phyloP scores from a whole-genome alignment of 2,329 filamentous ascomycete genomes.

The Aspergillus pseudotamarii region DNA sequence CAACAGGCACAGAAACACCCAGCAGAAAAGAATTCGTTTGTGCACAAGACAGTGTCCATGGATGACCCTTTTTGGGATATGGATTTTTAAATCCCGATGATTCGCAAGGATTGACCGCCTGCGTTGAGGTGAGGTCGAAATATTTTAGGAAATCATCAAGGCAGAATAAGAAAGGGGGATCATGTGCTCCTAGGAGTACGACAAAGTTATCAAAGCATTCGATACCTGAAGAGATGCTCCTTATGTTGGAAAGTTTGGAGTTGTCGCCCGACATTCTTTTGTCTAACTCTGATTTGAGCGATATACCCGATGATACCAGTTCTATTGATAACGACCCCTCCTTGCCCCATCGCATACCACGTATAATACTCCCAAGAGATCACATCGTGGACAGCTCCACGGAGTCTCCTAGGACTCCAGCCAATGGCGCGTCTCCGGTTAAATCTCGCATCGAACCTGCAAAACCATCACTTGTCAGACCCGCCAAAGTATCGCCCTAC shows the following conservation, averaged over 20 bases:
- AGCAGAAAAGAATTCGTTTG: not conserved
- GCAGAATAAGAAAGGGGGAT: not conserved
- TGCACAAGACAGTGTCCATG: not conserved
- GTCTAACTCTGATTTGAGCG: conserved; percentile 40
- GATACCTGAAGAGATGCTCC: conserved; percentile 19
- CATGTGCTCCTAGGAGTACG: not conserved
- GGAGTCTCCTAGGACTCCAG: conserved; percentile 11
- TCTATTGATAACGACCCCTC: conserved; percentile 10
- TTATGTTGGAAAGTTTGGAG: conserved; percentile 18
- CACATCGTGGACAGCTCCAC: not conserved
- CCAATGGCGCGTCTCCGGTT: conserved; percentile 8
- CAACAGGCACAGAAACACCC: not conserved
- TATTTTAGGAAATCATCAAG: conserved; percentile 28
- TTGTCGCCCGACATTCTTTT: conserved; percentile 25
- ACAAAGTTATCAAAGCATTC: not conserved
- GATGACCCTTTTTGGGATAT: conserved; percentile 20
- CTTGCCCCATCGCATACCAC: not conserved
- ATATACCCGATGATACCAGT: conserved; percentile 36
- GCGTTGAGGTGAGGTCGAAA: conserved; percentile 44
- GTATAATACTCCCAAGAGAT: not conserved
- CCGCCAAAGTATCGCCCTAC: conserved; percentile 45
- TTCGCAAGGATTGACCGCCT: conserved; percentile 38
- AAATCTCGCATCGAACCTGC: conserved; percentile 10
- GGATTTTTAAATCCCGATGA: conserved; percentile 45
- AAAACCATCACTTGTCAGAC: conserved; percentile 22